Percentiles rank a stretch among this genome's conserved stretches.
phyloP scores from a whole-genome alignment of 2,329 filamentous ascomycete genomes.

The Fusarium fujikuroi region DNA sequence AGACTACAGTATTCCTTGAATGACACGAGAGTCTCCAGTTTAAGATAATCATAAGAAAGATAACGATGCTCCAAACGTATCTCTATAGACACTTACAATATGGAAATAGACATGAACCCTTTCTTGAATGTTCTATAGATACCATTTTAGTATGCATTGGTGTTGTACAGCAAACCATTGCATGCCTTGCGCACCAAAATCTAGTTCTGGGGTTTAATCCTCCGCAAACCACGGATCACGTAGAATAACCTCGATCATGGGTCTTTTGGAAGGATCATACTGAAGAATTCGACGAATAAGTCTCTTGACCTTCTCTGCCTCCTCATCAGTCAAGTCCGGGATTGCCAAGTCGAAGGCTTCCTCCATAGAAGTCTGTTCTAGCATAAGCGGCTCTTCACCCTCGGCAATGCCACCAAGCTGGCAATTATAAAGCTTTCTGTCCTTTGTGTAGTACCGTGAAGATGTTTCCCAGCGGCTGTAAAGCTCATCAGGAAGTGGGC shows the following conservation, averaged over 20 bases:
- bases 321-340: not conserved
- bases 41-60: no score
- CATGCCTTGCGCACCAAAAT: not conserved
- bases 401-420: slow-evolving; percentile 1
- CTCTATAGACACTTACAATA: no score
- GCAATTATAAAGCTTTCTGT: slow-evolving; percentile 9
- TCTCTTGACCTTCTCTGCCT: not conserved
- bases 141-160: no score
- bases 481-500: not conserved
- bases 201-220: not conserved
- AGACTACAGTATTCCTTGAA: no score
- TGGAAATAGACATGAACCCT: no score
- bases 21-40: no score
- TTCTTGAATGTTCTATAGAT: no score
- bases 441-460: slow-evolving; percentile 4
- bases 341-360: slow-evolving; percentile 1
- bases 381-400: not conserved
- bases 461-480: slow-evolving; percentile 3
- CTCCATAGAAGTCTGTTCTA: slow-evolving; percentile 1
- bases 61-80: no score
- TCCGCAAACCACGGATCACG: not conserved
- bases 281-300: not conserved
- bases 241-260: not conserved
- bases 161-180: no score
- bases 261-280: not conserved